phyloP scores from a whole-genome alignment of 441 rosid genomes.

The Syzygium malaccense region DNA sequence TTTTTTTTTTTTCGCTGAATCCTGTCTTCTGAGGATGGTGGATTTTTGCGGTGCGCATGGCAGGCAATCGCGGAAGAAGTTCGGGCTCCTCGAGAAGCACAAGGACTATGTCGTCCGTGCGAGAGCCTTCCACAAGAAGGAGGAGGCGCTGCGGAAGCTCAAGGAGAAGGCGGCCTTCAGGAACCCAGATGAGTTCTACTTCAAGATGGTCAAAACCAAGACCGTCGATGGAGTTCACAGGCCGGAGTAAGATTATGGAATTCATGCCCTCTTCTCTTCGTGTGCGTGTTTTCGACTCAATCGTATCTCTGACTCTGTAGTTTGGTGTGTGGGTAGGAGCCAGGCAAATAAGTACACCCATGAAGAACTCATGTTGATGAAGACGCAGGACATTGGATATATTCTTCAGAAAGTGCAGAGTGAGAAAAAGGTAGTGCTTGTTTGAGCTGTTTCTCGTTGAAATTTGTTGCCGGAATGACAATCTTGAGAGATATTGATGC shows the following conservation, averaged over 20 bases:
- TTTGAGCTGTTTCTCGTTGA: neutral
- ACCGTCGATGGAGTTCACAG: conserved; percentile 54
- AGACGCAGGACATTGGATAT: conserved; percentile 87
- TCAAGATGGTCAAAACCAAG: conserved; percentile 65
- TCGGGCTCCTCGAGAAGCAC: conserved; percentile 85
- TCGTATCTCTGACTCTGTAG: neutral
- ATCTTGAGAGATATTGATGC: neutral
- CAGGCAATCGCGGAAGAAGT: conserved; percentile 67
- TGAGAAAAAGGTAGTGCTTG: conserved; percentile 49
- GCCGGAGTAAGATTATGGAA: conserved; percentile 35
- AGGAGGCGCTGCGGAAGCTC: conserved; percentile 60
- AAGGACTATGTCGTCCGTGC: conserved; percentile 89
- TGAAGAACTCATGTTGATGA: conserved; percentile 83
- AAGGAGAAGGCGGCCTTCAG: conserved; percentile 78
- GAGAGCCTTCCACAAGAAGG: conserved; percentile 63
- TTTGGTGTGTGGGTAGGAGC: conserved; percentile 29
- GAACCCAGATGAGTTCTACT: conserved; percentile 88
- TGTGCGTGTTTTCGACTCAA: neutral
- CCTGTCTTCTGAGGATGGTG: neutral
- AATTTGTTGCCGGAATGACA: neutral
- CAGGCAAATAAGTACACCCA: conserved; percentile 59
- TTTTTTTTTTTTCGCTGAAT: neutral
- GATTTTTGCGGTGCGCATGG: neutral
- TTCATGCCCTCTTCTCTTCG: neutral
- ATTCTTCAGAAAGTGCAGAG: conserved; percentile 72